phyloP scores from a whole-genome alignment of 768 basidiomycete species.

The Chlorophyllum brunneum region DNA sequence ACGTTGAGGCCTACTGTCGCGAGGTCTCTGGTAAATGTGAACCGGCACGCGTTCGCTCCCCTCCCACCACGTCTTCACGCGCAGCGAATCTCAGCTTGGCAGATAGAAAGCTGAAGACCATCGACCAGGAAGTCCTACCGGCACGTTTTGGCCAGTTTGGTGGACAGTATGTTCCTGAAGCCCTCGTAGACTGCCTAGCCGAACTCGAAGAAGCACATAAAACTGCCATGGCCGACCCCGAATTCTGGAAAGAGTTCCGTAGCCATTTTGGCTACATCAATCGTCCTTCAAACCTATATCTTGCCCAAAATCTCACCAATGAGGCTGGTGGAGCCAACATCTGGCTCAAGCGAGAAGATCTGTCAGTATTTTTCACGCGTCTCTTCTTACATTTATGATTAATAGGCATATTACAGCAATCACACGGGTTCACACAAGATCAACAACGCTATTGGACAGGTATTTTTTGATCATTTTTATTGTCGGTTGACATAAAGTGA shows the following conservation, averaged over 20 bases:
- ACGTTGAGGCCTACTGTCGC: conserved; percentile 71
- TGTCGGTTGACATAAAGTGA: background rate
- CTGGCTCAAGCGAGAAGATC: conserved; percentile 95
- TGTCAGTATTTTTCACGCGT: conserved; percentile 42
- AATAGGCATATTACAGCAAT: conserved; percentile 50
- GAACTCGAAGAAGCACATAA: conserved; percentile 93
- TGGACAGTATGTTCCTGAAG: conserved; percentile 96
- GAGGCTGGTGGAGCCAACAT: conserved; percentile 91
- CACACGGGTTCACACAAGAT: conserved; percentile 99
- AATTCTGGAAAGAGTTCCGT: conserved; percentile 90
- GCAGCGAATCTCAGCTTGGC: background rate
- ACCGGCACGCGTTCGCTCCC: conserved; percentile 32
- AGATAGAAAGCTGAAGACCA: background rate
- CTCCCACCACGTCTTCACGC: conserved; percentile 24
- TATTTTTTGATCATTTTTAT: conserved; percentile 22
- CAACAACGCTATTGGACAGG: conserved; percentile 97
- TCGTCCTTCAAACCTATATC: conserved; percentile 86
- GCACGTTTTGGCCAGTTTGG: conserved; percentile 92
- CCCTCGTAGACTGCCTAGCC: conserved; percentile 85
- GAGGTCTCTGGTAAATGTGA: conserved; percentile 52
- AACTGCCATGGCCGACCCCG: conserved; percentile 79
- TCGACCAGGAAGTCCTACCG: conserved; percentile 46
- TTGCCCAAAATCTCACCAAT: conserved; percentile 87
- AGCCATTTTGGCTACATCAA: conserved; percentile 92
- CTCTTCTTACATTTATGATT: background rate